Evolutionary conservation across 371 early-diverging fungal species (phyloP), one percentile per base, ranked within the genome.

Genomic region (Mortierella sp.): DNA sequence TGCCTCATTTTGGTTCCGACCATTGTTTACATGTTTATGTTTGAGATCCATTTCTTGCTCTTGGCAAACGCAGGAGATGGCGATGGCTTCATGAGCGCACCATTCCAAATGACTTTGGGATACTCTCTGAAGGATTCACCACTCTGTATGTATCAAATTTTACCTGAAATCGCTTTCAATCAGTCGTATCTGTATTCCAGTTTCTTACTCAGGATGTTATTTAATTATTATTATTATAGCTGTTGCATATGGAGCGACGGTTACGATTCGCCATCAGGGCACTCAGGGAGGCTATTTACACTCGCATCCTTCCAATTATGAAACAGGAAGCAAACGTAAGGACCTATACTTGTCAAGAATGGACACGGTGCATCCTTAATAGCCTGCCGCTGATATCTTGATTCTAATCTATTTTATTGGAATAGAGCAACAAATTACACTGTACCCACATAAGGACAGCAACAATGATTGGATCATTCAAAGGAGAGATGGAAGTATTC

Each of bases 351-450:
- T 28, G 16, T 40, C 32, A 1, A 28, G 10, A 3, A 37, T 32
- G 11, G 35, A 6, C 2, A 10, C 5, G 45, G 12, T 18, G 18
- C 12, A 45, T 45, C 12, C 12, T 2, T 12, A 16, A 16, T 45
- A 16, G 18, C 45, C 12, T 45, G 45, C 18, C 5, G 4, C 45
- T 45, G 12, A 45, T 18, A 35, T 35, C 6, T 35, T 35, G 35
- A 35, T 35, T 3, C 35, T 35, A 45, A 10, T 43, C 43, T 43
- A 43, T 43, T 43, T 30, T 30, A 30, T 35, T 35, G 35, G 35
- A 51, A 3, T 51, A 92, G 91, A 98, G 64, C 98, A 99, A 90
- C 96, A 97, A 86, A 91, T 99, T 10, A 96, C 97, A 4, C 85
- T 94, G 12, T 98, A 99, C 83, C 93, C 95, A 18, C 94, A 94